These are phyloP conservation scores for Aspergillus hancockii DNA, from an alignment of 495 filamentous ascomycete genomes.

Conservation along the genomic window DNA sequence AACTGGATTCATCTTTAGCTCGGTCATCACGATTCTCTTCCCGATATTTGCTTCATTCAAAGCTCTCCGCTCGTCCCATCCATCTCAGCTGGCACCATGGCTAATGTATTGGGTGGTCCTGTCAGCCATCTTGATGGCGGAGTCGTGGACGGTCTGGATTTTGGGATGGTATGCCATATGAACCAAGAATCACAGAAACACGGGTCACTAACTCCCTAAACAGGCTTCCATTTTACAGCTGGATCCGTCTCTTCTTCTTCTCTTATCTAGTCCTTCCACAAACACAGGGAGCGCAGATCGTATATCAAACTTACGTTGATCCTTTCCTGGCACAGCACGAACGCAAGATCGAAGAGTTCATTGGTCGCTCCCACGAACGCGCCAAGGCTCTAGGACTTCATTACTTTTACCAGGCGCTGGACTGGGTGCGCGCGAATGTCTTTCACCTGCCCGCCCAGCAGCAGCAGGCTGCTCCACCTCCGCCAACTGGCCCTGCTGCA, in stretches of 20 bases:
- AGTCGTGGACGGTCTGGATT: conserved; percentile 85
- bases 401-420: conserved; percentile 78
- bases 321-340: conserved; percentile 90
- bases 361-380: conserved; percentile 77
- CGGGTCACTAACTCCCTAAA: background rate
- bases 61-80: conserved; percentile 89
- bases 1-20: conserved; percentile 40
- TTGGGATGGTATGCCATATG: conserved; percentile 65
- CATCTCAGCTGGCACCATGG: conserved; percentile 93
- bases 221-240: conserved; percentile 93
- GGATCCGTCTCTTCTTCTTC: conserved; percentile 82
- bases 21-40: conserved; percentile 87
- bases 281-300: conserved; percentile 80
- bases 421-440: conserved; percentile 70
- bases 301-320: conserved; percentile 84
- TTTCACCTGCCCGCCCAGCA: conserved; percentile 67
- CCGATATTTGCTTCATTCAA: conserved; percentile 98
- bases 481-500: conserved; percentile 44
- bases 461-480: conserved; percentile 50
- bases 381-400: conserved; percentile 75
- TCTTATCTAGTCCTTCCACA: conserved; percentile 97
- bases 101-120: conserved; percentile 99
- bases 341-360: conserved; percentile 84
- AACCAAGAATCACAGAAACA: background rate
- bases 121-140: conserved; percentile 75